phyloP scores from a whole-genome alignment of 192 early-diverging fungal species.

The Umbelopsis isabellina region DNA sequence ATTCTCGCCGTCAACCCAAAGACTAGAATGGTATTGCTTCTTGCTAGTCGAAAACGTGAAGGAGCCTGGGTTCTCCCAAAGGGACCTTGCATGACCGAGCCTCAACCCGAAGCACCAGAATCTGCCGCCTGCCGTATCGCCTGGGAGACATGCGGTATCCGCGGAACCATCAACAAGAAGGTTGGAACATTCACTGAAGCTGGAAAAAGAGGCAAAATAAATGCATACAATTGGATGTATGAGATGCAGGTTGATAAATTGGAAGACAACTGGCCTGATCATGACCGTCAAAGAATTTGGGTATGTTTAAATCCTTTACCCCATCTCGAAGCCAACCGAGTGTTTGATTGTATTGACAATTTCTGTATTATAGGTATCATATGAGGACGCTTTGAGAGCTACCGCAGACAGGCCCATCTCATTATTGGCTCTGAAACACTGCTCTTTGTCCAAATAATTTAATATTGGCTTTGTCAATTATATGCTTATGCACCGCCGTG shows the following conservation, averaged over 20 bases:
- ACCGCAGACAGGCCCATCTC: slow-evolving; percentile 24
- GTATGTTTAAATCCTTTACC: slow-evolving; percentile 11
- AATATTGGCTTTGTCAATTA: too few species aligned
- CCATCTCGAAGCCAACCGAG: too few species aligned
- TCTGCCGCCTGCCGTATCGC: slow-evolving; percentile 27
- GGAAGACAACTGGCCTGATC: slow-evolving; percentile 25
- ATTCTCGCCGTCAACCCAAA: slow-evolving; percentile 28
- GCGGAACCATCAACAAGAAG: background rate
- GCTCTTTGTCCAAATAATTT: slow-evolving; percentile 4
- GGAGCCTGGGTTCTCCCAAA: slow-evolving; percentile 28
- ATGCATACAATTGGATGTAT: slow-evolving; percentile 40
- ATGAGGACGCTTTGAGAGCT: slow-evolving; percentile 23
- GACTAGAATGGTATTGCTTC: slow-evolving; percentile 22
- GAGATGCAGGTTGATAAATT: slow-evolving; percentile 21
- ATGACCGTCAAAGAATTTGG: slow-evolving; percentile 32
- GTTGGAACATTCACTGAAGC: slow-evolving; percentile 37
- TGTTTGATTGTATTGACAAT: background rate
- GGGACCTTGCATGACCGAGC: slow-evolving; percentile 21
- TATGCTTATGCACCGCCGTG: too few species aligned
- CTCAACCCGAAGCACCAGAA: slow-evolving; percentile 24
- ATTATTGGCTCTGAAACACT: slow-evolving; percentile 24
- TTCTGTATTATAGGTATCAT: slow-evolving; percentile 12
- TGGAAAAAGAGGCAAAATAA: slow-evolving; percentile 40
- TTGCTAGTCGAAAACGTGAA: slow-evolving; percentile 33
- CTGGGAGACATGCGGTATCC: slow-evolving; percentile 28